A percentile compares a stretch with the other conserved stretches of the same genome.
These are phyloP conservation scores for Penicillium nucicola DNA, from an alignment of 495 filamentous ascomycete genomes.

Conservation along the genomic window DNA sequence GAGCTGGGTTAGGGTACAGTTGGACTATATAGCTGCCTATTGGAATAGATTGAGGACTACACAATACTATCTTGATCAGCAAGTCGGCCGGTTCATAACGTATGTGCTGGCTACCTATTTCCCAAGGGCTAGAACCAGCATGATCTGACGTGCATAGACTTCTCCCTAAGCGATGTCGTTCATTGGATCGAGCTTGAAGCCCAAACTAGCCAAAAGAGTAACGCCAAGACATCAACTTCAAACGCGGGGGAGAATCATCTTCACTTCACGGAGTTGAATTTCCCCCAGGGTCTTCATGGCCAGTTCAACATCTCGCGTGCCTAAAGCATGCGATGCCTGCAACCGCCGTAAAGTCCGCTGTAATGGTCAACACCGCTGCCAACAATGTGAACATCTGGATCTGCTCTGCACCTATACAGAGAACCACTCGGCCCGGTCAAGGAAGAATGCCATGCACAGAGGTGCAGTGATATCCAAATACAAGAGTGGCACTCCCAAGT, in stretches of 20 bases:
- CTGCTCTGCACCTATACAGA: conserved; percentile 27
- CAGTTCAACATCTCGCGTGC: not conserved
- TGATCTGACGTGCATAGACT: too few species aligned
- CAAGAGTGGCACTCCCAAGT: not conserved
- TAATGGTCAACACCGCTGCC: conserved; percentile 43
- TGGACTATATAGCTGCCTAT: not conserved
- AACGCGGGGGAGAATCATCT: conserved; percentile 5
- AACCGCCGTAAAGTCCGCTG: conserved; percentile 77
- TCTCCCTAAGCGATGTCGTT: not conserved
- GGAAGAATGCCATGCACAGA: conserved; percentile 19
- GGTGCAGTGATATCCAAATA: conserved; percentile 25
- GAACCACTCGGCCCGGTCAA: conserved; percentile 12
- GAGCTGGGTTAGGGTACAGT: not conserved
- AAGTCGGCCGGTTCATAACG: too few species aligned
- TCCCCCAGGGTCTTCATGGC: not conserved
- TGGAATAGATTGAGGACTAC: too few species aligned
- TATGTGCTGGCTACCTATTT: too few species aligned
- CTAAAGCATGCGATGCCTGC: conserved; percentile 64
- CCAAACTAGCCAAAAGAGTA: conserved; percentile 3
- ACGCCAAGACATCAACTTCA: conserved; percentile 3
- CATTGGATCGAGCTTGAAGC: too few species aligned
- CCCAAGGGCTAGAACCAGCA: too few species aligned
- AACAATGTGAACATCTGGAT: conserved; percentile 28
- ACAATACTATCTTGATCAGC: too few species aligned
- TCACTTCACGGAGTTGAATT: not conserved